These are phyloP conservation scores for Dictyostelium intermedium DNA, from an alignment of 78 protist genomes.

Conservation along the genomic window DNA sequence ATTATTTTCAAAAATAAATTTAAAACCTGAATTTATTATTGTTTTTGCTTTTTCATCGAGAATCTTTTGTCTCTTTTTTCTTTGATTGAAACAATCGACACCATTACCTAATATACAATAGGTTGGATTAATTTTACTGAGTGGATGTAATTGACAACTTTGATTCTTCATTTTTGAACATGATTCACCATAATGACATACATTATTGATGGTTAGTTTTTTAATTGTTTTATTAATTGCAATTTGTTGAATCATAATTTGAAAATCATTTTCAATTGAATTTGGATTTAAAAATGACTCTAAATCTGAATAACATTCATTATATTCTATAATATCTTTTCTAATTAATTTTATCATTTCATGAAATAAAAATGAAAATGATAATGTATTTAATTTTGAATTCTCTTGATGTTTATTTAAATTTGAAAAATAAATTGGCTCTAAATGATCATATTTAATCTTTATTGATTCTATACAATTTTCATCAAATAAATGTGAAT, in stretches of 20 bases:
- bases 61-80: background rate
- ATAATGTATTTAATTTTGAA: background rate
- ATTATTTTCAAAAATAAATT: no score
- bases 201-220: no score
- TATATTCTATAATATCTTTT: background rate
- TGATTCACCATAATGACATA: background rate
- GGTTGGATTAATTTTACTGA: background rate
- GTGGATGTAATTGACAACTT: background rate
- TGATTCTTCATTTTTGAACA: background rate
- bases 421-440: background rate
- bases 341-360: background rate
- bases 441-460: background rate
- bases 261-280: background rate
- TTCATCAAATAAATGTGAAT: background rate
- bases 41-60: background rate
- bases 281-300: background rate
- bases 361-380: background rate
- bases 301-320: background rate
- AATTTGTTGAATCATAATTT: background rate
- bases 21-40: background rate
- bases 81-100: background rate
- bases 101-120: background rate
- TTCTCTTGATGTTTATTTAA: no score
- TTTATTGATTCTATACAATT: background rate
- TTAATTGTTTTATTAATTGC: background rate